A percentile compares a stretch with the other conserved stretches of the same genome.
phyloP scores from a whole-genome alignment of 306 rosid genomes.

The Oemleria cerasiformis region DNA sequence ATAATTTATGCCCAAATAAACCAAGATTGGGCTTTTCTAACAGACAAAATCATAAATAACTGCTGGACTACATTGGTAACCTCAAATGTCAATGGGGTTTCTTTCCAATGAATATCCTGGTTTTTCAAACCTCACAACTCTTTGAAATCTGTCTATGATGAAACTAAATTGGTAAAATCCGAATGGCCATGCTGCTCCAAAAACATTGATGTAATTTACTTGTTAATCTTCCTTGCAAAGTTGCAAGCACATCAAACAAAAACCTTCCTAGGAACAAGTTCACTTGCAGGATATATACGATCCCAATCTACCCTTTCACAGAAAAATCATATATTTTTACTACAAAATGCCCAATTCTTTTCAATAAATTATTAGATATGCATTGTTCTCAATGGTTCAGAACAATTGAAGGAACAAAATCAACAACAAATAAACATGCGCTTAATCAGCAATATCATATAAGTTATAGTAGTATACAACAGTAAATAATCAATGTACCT shows the following conservation, averaged over 20 bases:
- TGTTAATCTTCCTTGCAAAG: neutral
- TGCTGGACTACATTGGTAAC: neutral
- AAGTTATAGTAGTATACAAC: neutral
- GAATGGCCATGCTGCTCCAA: neutral
- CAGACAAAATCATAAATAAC: neutral
- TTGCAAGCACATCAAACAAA: neutral
- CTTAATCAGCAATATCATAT: neutral
- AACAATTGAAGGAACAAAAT: too few species aligned
- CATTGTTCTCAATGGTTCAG: too few species aligned
- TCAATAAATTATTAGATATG: too few species aligned
- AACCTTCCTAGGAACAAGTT: neutral
- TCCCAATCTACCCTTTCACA: neutral
- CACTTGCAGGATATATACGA: neutral
- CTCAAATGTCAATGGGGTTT: neutral
- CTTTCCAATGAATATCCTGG: neutral
- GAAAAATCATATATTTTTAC: neutral
- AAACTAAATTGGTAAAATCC: neutral
- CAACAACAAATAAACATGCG: neutral
- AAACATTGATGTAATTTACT: neutral
- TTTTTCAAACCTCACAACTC: neutral
- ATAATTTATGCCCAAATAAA: neutral
- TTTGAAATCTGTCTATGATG: neutral
- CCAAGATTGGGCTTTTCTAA: neutral
- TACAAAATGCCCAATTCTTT: too few species aligned
- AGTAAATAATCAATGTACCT: conserved; percentile 25